Conservation (phyloP, 2,329 filamentous ascomycete species). For the Aureobasidium sp. region DNA sequence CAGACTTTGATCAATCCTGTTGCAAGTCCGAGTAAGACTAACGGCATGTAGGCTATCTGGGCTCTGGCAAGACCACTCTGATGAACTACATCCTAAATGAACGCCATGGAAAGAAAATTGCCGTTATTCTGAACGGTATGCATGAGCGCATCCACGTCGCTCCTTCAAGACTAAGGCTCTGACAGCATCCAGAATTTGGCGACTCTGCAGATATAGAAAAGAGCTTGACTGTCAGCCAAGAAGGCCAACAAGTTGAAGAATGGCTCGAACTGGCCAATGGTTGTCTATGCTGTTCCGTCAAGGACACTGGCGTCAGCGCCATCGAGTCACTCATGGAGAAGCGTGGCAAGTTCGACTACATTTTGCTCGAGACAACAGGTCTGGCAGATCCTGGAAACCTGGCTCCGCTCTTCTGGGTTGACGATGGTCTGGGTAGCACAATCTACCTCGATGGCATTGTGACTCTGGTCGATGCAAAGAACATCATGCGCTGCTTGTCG, state of each 20-base stretch:
- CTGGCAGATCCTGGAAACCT: constrained; percentile 93
- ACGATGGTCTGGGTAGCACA: constrained; percentile 87
- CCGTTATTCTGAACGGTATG: constrained; percentile 86
- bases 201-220: constrained; percentile 84
- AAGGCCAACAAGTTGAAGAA: constrained; percentile 73
- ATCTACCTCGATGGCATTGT: constrained; percentile 98
- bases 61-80: constrained; percentile 90
- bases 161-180: not conserved
- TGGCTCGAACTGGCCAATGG: constrained; percentile 96
- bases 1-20: not conserved
- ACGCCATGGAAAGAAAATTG: constrained; percentile 94
- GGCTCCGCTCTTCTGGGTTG: constrained; percentile 94
- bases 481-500: constrained; percentile 75
- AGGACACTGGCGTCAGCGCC: constrained; percentile 87
- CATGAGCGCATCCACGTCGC: not conserved
- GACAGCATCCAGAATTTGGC: constrained; percentile 30
- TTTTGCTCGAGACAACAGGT: constrained; percentile 91
- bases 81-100: constrained; percentile 94
- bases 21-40: not conserved
- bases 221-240: constrained; percentile 79
- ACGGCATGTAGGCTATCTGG: constrained; percentile 70
- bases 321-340: constrained; percentile 95
- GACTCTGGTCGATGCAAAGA: constrained; percentile 90
- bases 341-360: constrained; percentile 92
- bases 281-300: constrained; percentile 96